A percentile compares a stretch with the other conserved stretches of the same genome.
phyloP scores from a whole-genome alignment of 768 basidiomycete genomes.

The Cytidiella melzeri region DNA sequence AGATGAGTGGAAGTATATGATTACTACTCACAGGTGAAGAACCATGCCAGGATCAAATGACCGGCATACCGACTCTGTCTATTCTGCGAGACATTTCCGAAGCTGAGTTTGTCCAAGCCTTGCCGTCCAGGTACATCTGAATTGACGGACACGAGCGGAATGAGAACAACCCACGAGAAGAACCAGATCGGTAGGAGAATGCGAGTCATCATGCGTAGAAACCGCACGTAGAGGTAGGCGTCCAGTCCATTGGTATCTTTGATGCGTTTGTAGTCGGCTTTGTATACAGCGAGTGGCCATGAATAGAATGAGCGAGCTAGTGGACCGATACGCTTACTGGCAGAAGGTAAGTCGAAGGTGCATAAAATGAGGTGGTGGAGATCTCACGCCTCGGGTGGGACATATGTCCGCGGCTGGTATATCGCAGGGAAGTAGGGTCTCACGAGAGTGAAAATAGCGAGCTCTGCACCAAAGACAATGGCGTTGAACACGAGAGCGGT shows the following conservation, averaged over 20 bases:
- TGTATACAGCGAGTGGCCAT: slow-evolving; percentile 65
- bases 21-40: slow-evolving; percentile 63
- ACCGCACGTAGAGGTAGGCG: slow-evolving; percentile 91
- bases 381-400: slow-evolving; percentile 43
- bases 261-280: slow-evolving; percentile 55
- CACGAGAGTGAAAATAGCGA: slow-evolving; percentile 75
- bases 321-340: slow-evolving; percentile 52
- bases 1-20: not conserved
- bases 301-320: slow-evolving; percentile 44
- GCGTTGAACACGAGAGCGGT: slow-evolving; percentile 84
- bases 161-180: slow-evolving; percentile 77
- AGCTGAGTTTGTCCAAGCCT: slow-evolving; percentile 68
- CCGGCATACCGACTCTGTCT: slow-evolving; percentile 63
- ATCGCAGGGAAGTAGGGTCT: slow-evolving; percentile 82
- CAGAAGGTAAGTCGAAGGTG: slow-evolving; percentile 3
- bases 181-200: slow-evolving; percentile 89
- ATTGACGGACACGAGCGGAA: slow-evolving; percentile 64
- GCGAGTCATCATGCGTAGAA: slow-evolving; percentile 76
- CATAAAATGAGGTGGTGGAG: not conserved
- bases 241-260: slow-evolving; percentile 75
- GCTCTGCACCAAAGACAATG: slow-evolving; percentile 62
- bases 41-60: slow-evolving; percentile 69
- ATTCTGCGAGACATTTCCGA: slow-evolving; percentile 62
- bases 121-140: slow-evolving; percentile 39
- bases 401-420: slow-evolving; percentile 79